Percentiles rank a stretch among this genome's conserved stretches.
Conservation (phyloP, 1,284 basidiomycete genomes). For the Fomes fomentarius region DNA sequence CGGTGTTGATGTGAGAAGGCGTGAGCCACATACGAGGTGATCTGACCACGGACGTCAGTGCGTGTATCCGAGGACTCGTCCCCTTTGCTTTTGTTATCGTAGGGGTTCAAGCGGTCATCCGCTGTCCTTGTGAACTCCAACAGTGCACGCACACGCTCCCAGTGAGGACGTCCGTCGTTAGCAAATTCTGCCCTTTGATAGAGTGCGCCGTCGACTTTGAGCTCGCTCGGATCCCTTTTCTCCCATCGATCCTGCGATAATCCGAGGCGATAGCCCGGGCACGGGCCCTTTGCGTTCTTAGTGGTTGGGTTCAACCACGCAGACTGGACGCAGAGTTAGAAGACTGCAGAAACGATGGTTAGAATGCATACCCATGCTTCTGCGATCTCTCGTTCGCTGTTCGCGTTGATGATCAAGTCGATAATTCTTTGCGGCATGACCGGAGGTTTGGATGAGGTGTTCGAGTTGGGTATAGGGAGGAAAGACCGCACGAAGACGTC, state of each 20-base stretch:
- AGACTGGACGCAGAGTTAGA: neutral
- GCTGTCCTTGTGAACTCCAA: conserved; percentile 2
- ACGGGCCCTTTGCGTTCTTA: neutral
- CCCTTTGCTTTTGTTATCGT: neutral
- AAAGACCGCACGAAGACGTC: no score
- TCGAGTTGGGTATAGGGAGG: neutral
- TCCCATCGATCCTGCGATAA: neutral
- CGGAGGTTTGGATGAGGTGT: neutral
- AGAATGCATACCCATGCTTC: neutral
- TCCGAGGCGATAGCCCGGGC: conserved; percentile 1
- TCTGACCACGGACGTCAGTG: neutral
- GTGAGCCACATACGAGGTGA: neutral
- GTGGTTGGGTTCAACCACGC: neutral
- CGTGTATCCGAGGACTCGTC: neutral
- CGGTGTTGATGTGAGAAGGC: neutral
- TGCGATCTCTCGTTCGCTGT: neutral
- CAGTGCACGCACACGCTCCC: neutral
- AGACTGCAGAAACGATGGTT: neutral
- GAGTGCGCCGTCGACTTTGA: conserved; percentile 6
- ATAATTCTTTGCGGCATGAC: neutral
- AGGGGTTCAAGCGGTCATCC: neutral
- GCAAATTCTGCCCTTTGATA: neutral
- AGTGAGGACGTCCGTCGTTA: neutral
- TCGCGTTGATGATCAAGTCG: neutral
- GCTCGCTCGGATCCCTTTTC: neutral